Base-by-base conservation (phyloP, 23 red algal genomes). In the Porphyridium purpureum region DNA sequence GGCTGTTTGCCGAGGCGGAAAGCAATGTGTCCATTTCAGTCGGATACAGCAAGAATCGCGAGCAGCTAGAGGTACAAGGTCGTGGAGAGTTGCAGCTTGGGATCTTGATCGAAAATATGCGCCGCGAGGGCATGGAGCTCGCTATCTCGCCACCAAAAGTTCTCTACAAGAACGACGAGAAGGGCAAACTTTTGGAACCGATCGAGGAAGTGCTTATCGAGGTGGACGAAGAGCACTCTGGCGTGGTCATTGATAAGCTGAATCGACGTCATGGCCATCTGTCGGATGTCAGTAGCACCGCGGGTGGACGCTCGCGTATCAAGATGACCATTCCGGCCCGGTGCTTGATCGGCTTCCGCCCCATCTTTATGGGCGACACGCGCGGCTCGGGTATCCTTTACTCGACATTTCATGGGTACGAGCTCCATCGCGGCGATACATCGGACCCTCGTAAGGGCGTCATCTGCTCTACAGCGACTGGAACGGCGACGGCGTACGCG, bases 61-160 rank as follows among this genome's bases (percentile, higher is more conserved):
- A 61, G 4, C 5, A 31, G 29, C 46, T 61, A 5, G 33, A 26
- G 11, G 33, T 61, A 1, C 21, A 11, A 4, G 57, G 57, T 7
- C 57, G 57, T 20, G 57, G 57, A 11, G 57, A 26, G 7, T 31
- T 61, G 31, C 57, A 61, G 14, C 7, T 61, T 31, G 33, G 6
- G 2, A 40, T 61, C 57, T 35, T 61, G 31, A 32, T 61, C 3
- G 57, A 61, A 21, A 38, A 26, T 35, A 61, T 61, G 57, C 28
- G 57, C 3, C 57, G 57, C 31, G 57, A 61, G 20, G 57, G 57
- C 3, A 42, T 33, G 5, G 57, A 61, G 46, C 31, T 61, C 33
- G 17, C 21, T 2, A 31, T 61, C 4, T 26, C 26, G 5, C 6
- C 29, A 2, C 57, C 57, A 2, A 7, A 32, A 2, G 57, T 61